phyloP scores from a whole-genome alignment of 2,329 filamentous ascomycete species.

The Paracamarosporium sp. region DNA sequence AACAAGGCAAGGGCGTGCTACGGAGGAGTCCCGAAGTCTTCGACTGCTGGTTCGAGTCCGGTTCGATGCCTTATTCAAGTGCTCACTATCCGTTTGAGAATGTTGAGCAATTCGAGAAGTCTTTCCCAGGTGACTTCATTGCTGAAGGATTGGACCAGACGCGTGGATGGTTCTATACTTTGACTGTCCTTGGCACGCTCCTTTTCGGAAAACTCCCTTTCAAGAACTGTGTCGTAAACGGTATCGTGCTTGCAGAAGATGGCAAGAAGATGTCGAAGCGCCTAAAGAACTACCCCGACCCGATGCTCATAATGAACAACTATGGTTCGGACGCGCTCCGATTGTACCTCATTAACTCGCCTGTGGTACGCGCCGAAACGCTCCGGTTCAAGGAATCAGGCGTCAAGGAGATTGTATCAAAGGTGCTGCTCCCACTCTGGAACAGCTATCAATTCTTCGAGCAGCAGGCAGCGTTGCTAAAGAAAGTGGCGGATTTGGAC shows the following conservation, averaged over 20 bases:
- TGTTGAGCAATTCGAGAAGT: conserved; percentile 77
- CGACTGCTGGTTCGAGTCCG: conserved; percentile 97
- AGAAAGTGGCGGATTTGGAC: conserved; percentile 81
- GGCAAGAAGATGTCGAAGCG: conserved; percentile 99
- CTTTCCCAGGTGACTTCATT: conserved; percentile 92
- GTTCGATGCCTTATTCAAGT: conserved; percentile 92
- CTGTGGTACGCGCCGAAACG: conserved; percentile 89
- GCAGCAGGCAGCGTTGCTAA: conserved; percentile 82
- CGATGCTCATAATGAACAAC: conserved; percentile 78
- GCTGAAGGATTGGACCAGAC: conserved; percentile 94
- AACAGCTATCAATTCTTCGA: conserved; percentile 98
- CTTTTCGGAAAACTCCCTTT: conserved; percentile 86
- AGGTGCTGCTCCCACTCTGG: conserved; percentile 89
- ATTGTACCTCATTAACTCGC: conserved; percentile 96
- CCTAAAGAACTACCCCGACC: conserved; percentile 94
- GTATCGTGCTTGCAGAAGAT: conserved; percentile 90
- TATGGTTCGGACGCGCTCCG: conserved; percentile 93
- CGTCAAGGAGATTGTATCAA: conserved; percentile 93
- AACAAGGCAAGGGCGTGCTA: conserved; percentile 83
- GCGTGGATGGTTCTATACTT: conserved; percentile 94
- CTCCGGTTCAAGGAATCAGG: conserved; percentile 89
- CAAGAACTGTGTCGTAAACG: conserved; percentile 96
- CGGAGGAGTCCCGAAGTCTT: conserved; percentile 87
- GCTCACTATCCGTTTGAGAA: conserved; percentile 94
- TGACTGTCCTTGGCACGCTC: conserved; percentile 86